phyloP scores from a whole-genome alignment of 192 early-diverging fungal genomes.

The Rhizoclosmatium globosum region DNA sequence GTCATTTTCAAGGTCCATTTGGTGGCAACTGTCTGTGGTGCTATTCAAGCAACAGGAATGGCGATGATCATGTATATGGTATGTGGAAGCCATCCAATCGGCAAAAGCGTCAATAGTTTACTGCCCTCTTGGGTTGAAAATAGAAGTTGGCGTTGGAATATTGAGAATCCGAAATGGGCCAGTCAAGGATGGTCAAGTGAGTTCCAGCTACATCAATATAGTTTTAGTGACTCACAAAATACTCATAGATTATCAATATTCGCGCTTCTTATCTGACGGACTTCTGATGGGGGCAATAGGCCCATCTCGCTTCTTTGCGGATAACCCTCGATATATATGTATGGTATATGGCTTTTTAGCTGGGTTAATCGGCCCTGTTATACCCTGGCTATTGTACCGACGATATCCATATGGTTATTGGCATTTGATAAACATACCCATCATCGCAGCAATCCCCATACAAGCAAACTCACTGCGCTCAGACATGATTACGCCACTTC shows the following conservation, averaged over 20 bases:
- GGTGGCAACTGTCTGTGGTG: conserved; percentile 64
- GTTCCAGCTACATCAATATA: neutral
- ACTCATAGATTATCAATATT: conserved; percentile 10
- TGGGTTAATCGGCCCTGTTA: conserved; percentile 39
- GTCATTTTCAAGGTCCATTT: conserved; percentile 62
- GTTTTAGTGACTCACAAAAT: neutral
- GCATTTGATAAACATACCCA: conserved; percentile 43
- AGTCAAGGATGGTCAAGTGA: neutral
- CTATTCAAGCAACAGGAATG: conserved; percentile 43
- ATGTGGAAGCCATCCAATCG: neutral
- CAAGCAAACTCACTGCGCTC: neutral
- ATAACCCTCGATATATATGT: conserved; percentile 25
- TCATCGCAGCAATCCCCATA: conserved; percentile 23
- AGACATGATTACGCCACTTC: conserved; percentile 28
- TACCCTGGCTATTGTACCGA: conserved; percentile 35
- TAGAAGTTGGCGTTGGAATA: neutral
- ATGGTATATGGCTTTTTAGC: conserved; percentile 28
- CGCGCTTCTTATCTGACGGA: conserved; percentile 40
- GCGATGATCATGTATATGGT: conserved; percentile 8
- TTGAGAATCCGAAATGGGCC: neutral
- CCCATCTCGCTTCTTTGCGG: conserved; percentile 38
- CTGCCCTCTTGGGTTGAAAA: conserved; percentile 30
- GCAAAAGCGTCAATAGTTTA: neutral
- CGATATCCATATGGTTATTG: conserved; percentile 18
- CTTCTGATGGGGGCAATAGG: conserved; percentile 47